Percentiles rank a stretch among this genome's conserved stretches.
Conservation (phyloP, 305 asterid species). For the Stenogyne calaminthoides region DNA sequence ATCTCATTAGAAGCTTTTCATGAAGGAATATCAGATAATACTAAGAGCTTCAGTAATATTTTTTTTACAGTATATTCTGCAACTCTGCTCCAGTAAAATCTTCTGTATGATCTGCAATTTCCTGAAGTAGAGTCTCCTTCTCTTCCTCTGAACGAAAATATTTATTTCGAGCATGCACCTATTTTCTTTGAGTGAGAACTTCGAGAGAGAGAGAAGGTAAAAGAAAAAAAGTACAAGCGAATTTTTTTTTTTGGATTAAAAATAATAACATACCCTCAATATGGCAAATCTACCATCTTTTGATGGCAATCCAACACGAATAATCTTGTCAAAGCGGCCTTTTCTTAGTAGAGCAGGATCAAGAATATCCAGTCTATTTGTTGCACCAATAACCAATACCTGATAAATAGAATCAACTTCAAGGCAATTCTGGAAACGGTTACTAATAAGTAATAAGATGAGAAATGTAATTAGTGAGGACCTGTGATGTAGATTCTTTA, state of each 20-base stretch:
- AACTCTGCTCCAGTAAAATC: conserved; percentile 97
- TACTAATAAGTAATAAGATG: conserved; percentile 12
- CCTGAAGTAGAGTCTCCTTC: conserved; percentile 81
- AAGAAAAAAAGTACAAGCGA: neutral
- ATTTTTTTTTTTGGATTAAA: neutral
- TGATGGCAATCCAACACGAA: conserved; percentile 96
- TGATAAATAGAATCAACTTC: conserved; percentile 38
- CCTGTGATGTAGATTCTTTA: conserved; percentile 93
- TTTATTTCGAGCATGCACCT: conserved; percentile 99
- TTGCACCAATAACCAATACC: conserved; percentile 97
- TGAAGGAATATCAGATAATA: conserved; percentile 25
- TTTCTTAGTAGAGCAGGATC: conserved; percentile 97
- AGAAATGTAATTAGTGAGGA: conserved; percentile 33
- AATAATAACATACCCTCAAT: conserved; percentile 60
- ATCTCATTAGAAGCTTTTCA: conserved; percentile 38
- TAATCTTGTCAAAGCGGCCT: conserved; percentile 97
- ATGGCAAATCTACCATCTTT: conserved; percentile 96
- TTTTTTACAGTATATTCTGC: conserved; percentile 83
- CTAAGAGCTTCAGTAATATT: conserved; percentile 10
- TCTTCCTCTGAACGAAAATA: conserved; percentile 90
- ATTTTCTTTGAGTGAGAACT: conserved; percentile 30
- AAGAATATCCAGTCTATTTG: conserved; percentile 96
- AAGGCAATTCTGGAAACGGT: conserved; percentile 24
- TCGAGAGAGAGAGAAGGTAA: conserved; percentile 4
- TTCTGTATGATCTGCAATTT: conserved; percentile 83